Conservation (phyloP, 768 basidiomycete species). For the Rhodosporidiobolus odoratus region DNA sequence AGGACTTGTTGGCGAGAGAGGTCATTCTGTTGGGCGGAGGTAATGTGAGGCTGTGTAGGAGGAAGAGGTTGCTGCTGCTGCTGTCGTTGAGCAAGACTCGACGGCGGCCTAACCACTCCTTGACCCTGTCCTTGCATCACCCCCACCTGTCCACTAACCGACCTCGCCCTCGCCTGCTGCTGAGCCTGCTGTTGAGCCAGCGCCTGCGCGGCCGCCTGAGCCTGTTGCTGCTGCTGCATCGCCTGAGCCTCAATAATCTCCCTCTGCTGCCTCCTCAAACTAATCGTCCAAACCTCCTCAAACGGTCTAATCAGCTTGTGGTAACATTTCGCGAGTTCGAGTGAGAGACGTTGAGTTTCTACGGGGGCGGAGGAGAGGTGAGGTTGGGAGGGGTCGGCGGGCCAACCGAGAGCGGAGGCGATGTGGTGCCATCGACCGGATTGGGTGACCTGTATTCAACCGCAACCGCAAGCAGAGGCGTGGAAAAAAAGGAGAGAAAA, state of each 20-base stretch:
- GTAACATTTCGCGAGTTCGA: constrained; percentile 36
- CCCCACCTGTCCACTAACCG: background rate
- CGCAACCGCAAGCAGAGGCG: no score
- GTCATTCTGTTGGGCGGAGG: no score
- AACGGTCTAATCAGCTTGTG: constrained; percentile 35
- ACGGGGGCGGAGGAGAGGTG: constrained; percentile 3
- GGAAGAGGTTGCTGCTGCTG: constrained; percentile 7
- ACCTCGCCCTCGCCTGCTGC: background rate
- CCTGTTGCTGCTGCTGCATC: constrained; percentile 23
- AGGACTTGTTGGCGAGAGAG: no score
- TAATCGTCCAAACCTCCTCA: constrained; percentile 39
- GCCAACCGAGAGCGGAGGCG: constrained; percentile 30
- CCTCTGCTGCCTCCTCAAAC: constrained; percentile 21
- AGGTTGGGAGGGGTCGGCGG: constrained; percentile 17
- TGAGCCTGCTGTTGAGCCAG: constrained; percentile 12
- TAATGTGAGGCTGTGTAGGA: background rate
- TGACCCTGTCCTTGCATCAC: no score
- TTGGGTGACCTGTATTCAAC: constrained; percentile 31
- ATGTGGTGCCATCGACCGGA: constrained; percentile 34
- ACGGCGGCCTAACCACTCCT: no score
- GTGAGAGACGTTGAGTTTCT: constrained; percentile 32
- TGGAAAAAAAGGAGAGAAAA: no score
- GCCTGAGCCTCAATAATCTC: no score
- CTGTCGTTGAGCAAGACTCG: no score
- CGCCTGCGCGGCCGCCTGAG: background rate